Conservation (phyloP, 352 stramenopile genomes). For the Phytophthora europaea region DNA sequence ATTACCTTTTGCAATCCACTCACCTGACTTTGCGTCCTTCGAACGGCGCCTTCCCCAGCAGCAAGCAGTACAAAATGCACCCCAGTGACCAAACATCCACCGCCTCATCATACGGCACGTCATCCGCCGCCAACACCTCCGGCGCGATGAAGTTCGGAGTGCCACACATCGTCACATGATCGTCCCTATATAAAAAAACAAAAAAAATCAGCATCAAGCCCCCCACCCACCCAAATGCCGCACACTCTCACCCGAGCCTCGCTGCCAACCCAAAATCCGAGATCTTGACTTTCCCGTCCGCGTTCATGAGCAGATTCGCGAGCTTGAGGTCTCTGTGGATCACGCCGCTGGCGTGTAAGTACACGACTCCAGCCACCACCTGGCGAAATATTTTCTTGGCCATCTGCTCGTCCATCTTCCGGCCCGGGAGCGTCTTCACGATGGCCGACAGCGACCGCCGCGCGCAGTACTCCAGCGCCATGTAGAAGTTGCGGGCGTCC, state of each 20-base stretch:
- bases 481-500: conserved; percentile 81
- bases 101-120: conserved; percentile 62
- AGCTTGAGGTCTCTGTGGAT: conserved; percentile 88
- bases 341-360: conserved; percentile 68
- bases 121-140: conserved; percentile 61
- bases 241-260: conserved; percentile 47
- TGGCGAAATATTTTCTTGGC: conserved; percentile 67
- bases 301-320: conserved; percentile 76
- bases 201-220: not conserved
- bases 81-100: conserved; percentile 88
- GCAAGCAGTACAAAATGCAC: conserved; percentile 81
- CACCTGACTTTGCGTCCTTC: conserved; percentile 81
- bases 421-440: conserved; percentile 43
- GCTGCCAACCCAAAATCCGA: conserved; percentile 84
- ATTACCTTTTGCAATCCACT: not conserved
- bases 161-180: conserved; percentile 77
- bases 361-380: conserved; percentile 59
- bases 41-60: conserved; percentile 75
- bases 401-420: conserved; percentile 53
- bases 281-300: conserved; percentile 65
- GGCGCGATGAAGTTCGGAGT: conserved; percentile 89
- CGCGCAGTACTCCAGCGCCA: conserved; percentile 76
- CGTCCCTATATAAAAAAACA: conserved; percentile 39
- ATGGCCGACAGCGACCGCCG: conserved; percentile 58
- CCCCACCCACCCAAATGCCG: not conserved